phyloP scores from a whole-genome alignment of 2,329 filamentous ascomycete species.

The Ceratocystis harringtonii region DNA sequence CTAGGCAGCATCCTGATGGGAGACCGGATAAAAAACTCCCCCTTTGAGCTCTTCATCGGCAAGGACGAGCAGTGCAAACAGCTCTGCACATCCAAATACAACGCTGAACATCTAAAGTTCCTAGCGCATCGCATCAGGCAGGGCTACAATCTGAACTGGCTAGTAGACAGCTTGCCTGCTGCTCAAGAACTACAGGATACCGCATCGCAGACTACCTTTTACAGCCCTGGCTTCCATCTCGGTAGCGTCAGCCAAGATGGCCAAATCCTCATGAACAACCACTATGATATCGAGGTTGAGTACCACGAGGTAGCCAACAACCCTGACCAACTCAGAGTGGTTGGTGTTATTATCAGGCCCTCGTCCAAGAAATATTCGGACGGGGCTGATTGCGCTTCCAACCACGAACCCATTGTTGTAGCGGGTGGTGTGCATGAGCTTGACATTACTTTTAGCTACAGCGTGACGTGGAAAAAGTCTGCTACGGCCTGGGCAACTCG shows the following conservation, averaged over 20 bases:
- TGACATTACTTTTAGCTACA: slow-evolving; percentile 75
- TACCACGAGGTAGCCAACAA: slow-evolving; percentile 62
- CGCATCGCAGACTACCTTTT: slow-evolving; percentile 63
- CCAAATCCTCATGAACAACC: slow-evolving; percentile 64
- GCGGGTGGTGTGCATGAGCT: slow-evolving; percentile 38
- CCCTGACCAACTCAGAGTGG: slow-evolving; percentile 62
- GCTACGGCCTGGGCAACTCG: slow-evolving; percentile 84
- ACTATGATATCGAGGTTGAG: slow-evolving; percentile 87
- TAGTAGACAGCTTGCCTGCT: slow-evolving; percentile 85
- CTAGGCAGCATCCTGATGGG: slow-evolving; percentile 94
- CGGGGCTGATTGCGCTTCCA: slow-evolving; percentile 48
- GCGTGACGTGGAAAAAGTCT: slow-evolving; percentile 75
- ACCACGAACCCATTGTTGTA: slow-evolving; percentile 45
- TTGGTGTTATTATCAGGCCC: slow-evolving; percentile 81
- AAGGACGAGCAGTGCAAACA: slow-evolving; percentile 76
- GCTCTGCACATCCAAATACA: slow-evolving; percentile 54
- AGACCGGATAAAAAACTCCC: slow-evolving; percentile 92
- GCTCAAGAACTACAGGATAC: slow-evolving; percentile 70
- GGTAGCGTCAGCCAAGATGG: slow-evolving; percentile 33
- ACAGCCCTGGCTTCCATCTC: slow-evolving; percentile 80
- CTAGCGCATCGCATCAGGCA: slow-evolving; percentile 70
- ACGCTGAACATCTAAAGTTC: slow-evolving; percentile 54
- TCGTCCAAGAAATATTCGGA: slow-evolving; percentile 49
- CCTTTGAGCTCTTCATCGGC: slow-evolving; percentile 76
- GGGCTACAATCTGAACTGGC: slow-evolving; percentile 87